A percentile compares a stretch with the other conserved stretches of the same genome.
These are phyloP conservation scores for Neonectria sp. DNA, from an alignment of 2,329 filamentous ascomycete species.

Conservation along the genomic window DNA sequence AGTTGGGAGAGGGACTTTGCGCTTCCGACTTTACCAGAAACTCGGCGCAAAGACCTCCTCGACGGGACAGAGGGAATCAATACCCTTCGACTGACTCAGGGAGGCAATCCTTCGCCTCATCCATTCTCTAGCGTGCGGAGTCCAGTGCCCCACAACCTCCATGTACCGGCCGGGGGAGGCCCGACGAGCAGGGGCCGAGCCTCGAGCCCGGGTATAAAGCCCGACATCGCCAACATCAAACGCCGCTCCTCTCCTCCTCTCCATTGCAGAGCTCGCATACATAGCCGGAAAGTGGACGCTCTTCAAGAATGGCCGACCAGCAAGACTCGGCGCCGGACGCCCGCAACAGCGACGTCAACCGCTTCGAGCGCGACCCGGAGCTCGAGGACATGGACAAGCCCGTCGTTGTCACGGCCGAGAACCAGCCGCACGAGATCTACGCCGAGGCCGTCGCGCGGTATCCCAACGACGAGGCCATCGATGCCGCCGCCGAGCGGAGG, in stretches of 20 bases:
- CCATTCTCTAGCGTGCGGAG: neutral
- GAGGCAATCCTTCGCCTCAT: neutral
- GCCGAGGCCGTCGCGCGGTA: conserved; percentile 54
- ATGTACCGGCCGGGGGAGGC: conserved; percentile 4
- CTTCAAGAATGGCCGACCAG: too few relatives aligned
- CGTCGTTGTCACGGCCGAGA: conserved; percentile 21
- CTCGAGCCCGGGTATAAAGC: conserved; percentile 14
- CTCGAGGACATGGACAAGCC: conserved; percentile 20
- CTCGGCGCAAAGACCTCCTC: too few relatives aligned
- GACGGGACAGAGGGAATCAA: too few relatives aligned
- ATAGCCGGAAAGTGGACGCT: too few relatives aligned
- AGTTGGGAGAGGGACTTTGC: too few relatives aligned
- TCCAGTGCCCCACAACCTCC: conserved; percentile 8
- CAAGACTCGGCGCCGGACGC: neutral
- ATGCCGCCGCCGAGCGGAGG: conserved; percentile 51
- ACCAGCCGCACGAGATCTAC: conserved; percentile 49
- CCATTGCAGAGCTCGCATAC: too few relatives aligned
- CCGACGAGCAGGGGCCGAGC: conserved; percentile 3
- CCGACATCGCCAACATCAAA: conserved; percentile 12
- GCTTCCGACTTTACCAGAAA: too few relatives aligned
- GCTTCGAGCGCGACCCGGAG: neutral
- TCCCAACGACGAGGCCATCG: conserved; percentile 56
- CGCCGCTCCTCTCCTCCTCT: neutral
- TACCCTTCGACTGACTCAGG: neutral
- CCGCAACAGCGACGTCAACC: neutral